Percentiles rank a stretch among this genome's conserved stretches.
These are phyloP conservation scores for Sonneratia alba DNA, from an alignment of 345 rosid genomes.

Conservation along the genomic window DNA sequence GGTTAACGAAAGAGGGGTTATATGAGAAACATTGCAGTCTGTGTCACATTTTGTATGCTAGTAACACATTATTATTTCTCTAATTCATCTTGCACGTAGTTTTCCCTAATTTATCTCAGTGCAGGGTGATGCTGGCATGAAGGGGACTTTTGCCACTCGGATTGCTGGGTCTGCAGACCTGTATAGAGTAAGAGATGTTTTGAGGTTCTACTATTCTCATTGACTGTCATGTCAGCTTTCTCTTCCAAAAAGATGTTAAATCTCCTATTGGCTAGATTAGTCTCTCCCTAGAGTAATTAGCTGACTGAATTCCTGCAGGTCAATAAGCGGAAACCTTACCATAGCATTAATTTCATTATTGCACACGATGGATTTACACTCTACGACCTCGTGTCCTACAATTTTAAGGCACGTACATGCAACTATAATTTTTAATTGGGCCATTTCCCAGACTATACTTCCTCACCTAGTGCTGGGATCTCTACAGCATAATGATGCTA, in stretches of 20 bases:
- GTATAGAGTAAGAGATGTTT: constrained; percentile 39
- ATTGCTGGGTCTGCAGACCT: constrained; percentile 87
- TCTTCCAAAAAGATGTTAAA: neutral
- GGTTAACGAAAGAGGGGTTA: constrained; percentile 29
- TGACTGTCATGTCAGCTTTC: neutral
- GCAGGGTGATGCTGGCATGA: constrained; percentile 92
- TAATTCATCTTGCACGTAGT: neutral
- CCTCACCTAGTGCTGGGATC: constrained; percentile 4
- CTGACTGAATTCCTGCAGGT: constrained; percentile 27
- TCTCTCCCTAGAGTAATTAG: neutral
- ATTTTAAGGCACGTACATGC: constrained; percentile 47
- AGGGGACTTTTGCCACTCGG: constrained; percentile 83
- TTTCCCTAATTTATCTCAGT: neutral
- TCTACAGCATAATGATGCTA: constrained; percentile 88
- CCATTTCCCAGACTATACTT: constrained; percentile 4
- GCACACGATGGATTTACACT: constrained; percentile 95
- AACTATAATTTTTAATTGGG: constrained; percentile 7
- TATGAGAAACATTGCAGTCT: neutral
- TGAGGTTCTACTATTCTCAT: neutral
- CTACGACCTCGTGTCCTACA: constrained; percentile 81
- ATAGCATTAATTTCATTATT: constrained; percentile 66
- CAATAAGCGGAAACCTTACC: constrained; percentile 84
- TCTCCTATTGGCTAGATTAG: neutral
- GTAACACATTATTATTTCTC: neutral
- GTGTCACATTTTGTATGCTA: neutral